phyloP scores from a whole-genome alignment of 768 basidiomycete genomes.

The Melanogaster broomeanus region DNA sequence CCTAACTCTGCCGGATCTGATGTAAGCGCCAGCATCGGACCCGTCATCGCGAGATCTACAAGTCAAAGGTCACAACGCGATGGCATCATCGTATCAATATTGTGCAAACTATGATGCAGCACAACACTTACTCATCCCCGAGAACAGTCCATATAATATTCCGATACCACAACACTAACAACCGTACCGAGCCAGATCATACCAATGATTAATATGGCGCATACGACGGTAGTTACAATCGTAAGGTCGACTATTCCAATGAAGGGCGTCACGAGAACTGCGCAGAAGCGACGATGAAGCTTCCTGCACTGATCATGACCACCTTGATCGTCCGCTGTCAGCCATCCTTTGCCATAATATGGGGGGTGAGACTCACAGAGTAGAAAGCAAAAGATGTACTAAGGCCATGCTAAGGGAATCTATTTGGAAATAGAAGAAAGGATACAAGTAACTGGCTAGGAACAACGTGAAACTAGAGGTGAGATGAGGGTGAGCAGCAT shows the following conservation, averaged over 20 bases:
- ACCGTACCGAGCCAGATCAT: constrained; percentile 42
- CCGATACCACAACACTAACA: constrained; percentile 42
- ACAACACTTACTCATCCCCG: constrained; percentile 40
- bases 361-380: constrained; percentile 36
- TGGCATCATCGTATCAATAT: neutral
- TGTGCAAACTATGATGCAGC: neutral
- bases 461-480: constrained; percentile 25
- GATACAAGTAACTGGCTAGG: constrained; percentile 46
- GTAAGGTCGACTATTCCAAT: constrained; percentile 48
- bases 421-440: constrained; percentile 61
- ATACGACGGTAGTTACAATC: constrained; percentile 34
- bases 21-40: constrained; percentile 49
- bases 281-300: constrained; percentile 47
- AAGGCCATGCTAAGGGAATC: constrained; percentile 53
- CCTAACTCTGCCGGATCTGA: constrained; percentile 54
- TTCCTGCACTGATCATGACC: constrained; percentile 52
- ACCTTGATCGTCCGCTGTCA: constrained; percentile 34
- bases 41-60: constrained; percentile 39
- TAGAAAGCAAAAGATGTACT: constrained; percentile 53
- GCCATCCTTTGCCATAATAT: neutral
- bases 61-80: neutral
- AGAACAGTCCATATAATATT: constrained; percentile 51
- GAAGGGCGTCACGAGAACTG: constrained; percentile 38
- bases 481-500: neutral
- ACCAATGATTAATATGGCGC: constrained; percentile 44